Evolutionary conservation across 2,329 filamentous ascomycete genomes (phyloP), one percentile per base, ranked within the genome.

Genomic region (Alternaria gansuensis): DNA sequence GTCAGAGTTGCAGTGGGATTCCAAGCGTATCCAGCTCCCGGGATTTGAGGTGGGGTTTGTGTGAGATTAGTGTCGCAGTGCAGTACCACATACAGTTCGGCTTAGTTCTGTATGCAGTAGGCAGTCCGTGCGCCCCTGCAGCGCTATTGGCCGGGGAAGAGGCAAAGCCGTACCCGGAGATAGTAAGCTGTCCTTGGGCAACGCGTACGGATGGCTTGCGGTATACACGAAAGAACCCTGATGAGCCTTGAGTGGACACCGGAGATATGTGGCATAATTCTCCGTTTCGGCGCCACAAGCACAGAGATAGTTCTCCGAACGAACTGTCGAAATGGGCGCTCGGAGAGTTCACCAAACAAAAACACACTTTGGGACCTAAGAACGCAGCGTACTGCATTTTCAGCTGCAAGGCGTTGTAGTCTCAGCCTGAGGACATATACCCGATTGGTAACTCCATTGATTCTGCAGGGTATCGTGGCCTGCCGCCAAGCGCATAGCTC

Each of bases 1-100:
- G 17, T 26, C 28, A 41, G 13, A 39, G 17, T 50, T 41, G 23
- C 49, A 45, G 49, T 43, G 31, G 54, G 44, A 46, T 34, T 14
- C 17, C 46, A 55, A 59, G 51, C 51, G 56, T 56, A 55, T 39
- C 56, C 45, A 59, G n/a, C 33, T 55, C 51, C 56, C 45, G 56
- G 51, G 34, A 51, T 23, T 55, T 39, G 41, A 39, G 34, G 45
- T 45, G 45, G 56, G 44, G 33, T 55, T 50, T 55, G 45, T 28
- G 39, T 50, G 40, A 40, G 34, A 26, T 45, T 39, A 59, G 54
- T 51, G 46, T 51, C 34, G 29, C 44, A 34, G 34, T 24, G 41
- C 34, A 29, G 40, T 56, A 29, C 34, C 52, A 51, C 26, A 51
- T 43, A 39, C 45, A 40, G 31, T 23, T 48, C 41, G 46, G 46